Conservation (phyloP, 169 alveolate species). For the Plasmodium falciparum region DNA sequence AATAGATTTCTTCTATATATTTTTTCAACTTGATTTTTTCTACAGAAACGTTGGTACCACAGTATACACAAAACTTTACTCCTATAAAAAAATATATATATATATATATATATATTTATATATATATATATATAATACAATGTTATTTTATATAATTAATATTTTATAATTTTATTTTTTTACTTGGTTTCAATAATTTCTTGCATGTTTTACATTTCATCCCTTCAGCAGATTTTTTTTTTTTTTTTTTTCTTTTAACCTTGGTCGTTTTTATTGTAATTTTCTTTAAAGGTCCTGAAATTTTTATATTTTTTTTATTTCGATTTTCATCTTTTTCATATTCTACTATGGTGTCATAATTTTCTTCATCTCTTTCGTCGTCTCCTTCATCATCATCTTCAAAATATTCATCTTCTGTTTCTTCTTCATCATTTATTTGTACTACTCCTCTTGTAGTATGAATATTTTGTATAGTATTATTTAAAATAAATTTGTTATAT, state of each 20-base stretch:
- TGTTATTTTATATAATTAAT: not conserved
- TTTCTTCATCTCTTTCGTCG: no score
- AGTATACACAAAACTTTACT: constrained; percentile 53
- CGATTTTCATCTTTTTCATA: no score
- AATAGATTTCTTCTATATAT: constrained; percentile 71
- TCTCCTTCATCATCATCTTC: no score
- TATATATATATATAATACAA: not conserved
- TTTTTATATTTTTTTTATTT: no score
- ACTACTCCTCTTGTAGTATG: no score
- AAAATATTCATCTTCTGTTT: no score
- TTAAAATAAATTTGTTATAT: no score
- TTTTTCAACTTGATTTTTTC: constrained; percentile 67
- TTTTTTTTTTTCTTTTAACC: constrained; percentile 31
- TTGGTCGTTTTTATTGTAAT: not conserved
- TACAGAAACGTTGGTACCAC: constrained; percentile 66
- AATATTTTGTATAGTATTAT: no score
- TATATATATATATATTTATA: constrained; percentile 16
- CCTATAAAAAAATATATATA: constrained; percentile 11
- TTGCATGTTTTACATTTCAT: constrained; percentile 57
- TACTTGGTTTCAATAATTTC: constrained; percentile 59
- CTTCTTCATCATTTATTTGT: no score
- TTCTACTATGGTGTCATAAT: no score
- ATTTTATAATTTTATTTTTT: constrained; percentile 1
- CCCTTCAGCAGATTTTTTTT: constrained; percentile 17
- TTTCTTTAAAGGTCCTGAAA: not conserved